Evolutionary conservation across 2,329 filamentous ascomycete genomes (phyloP), one percentile per base, ranked within the genome.

Genomic region (Sclerotinia subarctica): DNA sequence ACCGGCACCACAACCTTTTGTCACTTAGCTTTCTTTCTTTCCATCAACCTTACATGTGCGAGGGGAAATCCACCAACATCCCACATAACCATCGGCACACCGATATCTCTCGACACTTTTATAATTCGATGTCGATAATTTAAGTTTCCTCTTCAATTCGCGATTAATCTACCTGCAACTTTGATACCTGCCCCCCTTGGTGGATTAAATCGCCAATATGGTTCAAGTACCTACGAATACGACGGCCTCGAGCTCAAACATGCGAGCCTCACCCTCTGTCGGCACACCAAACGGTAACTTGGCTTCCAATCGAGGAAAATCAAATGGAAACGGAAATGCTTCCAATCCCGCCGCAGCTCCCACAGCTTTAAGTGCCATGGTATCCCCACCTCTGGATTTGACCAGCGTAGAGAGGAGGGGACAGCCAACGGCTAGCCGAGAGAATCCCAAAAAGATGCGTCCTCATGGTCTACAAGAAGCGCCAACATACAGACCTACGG

Each of bases 371-470:
- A 78, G 77, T 69, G 76, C 76, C 44, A 74, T 78, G 75, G 70
- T 73, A 53, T 76, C 76, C 13, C 53, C 81, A 69, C 87, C 93
- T 58, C 83, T 99, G 70, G 94, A 98, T 76, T 82, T 98, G 74
- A 88, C 88, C 63, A 96, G 93, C 0, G 95, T 99, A 70, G 95
- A 98, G 82, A 90, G 94, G 76, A 90, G 93, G 79, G 94, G 93
- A 64, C 91, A 95, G 74, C 87, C 92, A 32, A 92, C 87, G 42
- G 88, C 90, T 64, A 88, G 88, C 73, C 88, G 90, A 75, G 92
- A 96, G 77, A 85, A 89, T 7, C 84, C 85, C n/a, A 92, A 92
- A 78, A 89, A 90, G 77, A 88, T 86, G 73, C 87, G 95, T 64
- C 91, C 92, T 49, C 93, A 96, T 79, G 93, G 89, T 54, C 85